Conservation (phyloP, 768 basidiomycete species). For the Psilocybe sp. region DNA sequence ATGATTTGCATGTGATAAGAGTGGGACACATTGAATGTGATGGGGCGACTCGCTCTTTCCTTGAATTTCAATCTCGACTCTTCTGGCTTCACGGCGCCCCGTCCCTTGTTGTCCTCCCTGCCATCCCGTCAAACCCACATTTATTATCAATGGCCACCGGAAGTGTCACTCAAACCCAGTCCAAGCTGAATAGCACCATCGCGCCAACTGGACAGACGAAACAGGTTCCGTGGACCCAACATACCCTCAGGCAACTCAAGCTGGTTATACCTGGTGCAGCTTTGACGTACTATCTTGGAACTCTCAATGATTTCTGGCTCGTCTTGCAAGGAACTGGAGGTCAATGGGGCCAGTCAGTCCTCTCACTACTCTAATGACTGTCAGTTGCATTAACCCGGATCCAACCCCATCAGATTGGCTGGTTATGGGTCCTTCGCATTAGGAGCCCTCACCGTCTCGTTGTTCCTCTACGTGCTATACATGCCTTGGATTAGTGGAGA, state of each 20-base stretch:
- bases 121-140: not conserved
- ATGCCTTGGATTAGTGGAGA: constrained; percentile 66
- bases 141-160: not conserved
- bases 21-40: not conserved
- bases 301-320: constrained; percentile 46
- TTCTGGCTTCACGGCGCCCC: not conserved
- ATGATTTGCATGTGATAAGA: not conserved
- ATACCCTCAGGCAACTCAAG: constrained; percentile 69
- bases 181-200: too few species aligned
- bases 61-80: not conserved
- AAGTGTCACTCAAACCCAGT: too few species aligned
- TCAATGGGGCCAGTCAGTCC: constrained; percentile 55
- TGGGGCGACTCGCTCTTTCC: not conserved
- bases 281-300: constrained; percentile 61
- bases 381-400: not conserved
- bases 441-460: constrained; percentile 55
- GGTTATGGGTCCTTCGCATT: constrained; percentile 54
- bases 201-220: constrained; percentile 8
- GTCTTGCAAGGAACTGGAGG: constrained; percentile 35
- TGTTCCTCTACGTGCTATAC: constrained; percentile 74
- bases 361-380: not conserved
- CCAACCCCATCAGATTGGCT: constrained; percentile 22
- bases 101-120: too few species aligned
- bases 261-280: constrained; percentile 70
- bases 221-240: constrained; percentile 32